Evolutionary conservation across 2,329 filamentous ascomycete species (phyloP).

Genomic region (Verticillium tricorpus): DNA sequence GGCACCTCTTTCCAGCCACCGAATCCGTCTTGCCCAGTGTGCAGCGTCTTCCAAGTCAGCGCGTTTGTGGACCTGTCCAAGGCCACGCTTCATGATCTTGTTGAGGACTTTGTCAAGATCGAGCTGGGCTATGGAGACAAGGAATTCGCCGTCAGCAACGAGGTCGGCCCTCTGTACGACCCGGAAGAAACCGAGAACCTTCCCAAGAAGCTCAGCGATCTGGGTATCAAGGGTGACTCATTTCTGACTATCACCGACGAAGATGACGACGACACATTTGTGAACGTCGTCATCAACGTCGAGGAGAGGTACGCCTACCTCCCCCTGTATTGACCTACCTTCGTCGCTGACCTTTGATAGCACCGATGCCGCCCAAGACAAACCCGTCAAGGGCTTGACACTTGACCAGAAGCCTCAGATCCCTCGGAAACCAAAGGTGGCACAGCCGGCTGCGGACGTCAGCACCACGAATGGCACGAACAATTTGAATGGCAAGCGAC

Average conservation of each 20-base stretch:
- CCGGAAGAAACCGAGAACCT: conserved; percentile 85
- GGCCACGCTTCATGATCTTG: conserved; percentile 74
- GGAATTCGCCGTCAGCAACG: conserved; percentile 74
- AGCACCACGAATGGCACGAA: conserved; percentile 32
- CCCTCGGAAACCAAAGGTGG: conserved; percentile 48
- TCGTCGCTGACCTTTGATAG: conserved; percentile 29
- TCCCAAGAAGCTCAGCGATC: conserved; percentile 69
- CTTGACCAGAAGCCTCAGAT: conserved; percentile 41
- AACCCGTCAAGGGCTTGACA: conserved; percentile 47
- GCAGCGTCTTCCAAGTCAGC: conserved; percentile 66
- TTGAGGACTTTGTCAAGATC: conserved; percentile 66
- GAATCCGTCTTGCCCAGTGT: conserved; percentile 80
- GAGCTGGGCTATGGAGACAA: conserved; percentile 72
- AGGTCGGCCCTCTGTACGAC: conserved; percentile 79
- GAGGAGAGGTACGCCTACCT: conserved; percentile 50
- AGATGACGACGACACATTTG: conserved; percentile 66
- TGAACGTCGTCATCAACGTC: conserved; percentile 74
- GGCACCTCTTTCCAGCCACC: conserved; percentile 56
- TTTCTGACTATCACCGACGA: conserved; percentile 86
- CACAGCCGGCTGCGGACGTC: conserved; percentile 21
- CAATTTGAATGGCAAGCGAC: conserved; percentile 35
- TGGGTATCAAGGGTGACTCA: conserved; percentile 69
- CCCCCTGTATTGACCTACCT: not conserved
- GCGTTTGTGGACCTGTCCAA: conserved; percentile 63
- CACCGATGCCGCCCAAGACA: conserved; percentile 37